Conservation (phyloP, 106 monocot species). For the Triglochin maritima region DNA sequence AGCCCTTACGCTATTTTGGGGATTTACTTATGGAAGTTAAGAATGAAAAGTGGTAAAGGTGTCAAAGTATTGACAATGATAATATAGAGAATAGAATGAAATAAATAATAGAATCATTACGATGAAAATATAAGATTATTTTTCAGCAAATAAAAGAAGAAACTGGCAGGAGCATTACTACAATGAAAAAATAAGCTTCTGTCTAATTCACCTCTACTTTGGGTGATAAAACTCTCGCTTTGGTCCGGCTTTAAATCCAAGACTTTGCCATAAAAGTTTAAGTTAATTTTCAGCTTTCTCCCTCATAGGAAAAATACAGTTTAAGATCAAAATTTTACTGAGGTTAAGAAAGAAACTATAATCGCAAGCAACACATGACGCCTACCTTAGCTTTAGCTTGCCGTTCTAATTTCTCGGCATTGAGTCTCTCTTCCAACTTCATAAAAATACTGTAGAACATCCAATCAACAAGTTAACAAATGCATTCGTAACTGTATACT, state of each 20-base stretch:
- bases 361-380: too few relatives aligned
- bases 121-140: too few relatives aligned
- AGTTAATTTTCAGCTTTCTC: conserved; percentile 5
- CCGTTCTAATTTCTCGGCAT: conserved; percentile 8
- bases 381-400: conserved; percentile 15
- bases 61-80: too few relatives aligned
- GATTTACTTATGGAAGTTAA: too few relatives aligned
- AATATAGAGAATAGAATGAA: too few relatives aligned
- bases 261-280: conserved; percentile 5
- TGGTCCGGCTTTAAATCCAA: conserved; percentile 3
- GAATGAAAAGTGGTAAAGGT: too few relatives aligned
- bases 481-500: neutral
- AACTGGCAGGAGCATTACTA: too few relatives aligned
- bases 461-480: neutral
- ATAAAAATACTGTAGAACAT: conserved; percentile 8
- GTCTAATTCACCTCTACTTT: neutral
- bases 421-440: conserved; percentile 16
- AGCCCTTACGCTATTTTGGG: too few relatives aligned
- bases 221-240: neutral
- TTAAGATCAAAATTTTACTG: neutral
- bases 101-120: too few relatives aligned
- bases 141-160: too few relatives aligned
- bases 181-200: neutral
- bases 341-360: neutral
- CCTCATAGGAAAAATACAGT: neutral